Evolutionary conservation across 257 asterid genomes (phyloP), one percentile per base, ranked within the genome.

Genomic region (Gentiana macrophylla): DNA sequence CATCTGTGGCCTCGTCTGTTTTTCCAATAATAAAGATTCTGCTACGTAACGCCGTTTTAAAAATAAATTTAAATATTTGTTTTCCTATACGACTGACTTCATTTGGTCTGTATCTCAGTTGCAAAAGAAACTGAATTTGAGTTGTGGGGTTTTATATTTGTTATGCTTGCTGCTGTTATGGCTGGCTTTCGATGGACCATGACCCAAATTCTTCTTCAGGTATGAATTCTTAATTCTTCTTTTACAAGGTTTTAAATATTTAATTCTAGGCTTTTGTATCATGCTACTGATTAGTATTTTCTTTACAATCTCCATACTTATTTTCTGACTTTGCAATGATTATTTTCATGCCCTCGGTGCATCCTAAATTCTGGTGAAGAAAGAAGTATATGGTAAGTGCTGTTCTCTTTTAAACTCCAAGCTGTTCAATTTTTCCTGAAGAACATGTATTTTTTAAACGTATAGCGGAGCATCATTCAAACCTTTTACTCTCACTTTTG

Each of bases 141-240:
- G 57, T 77, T 92, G 75, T 92, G 94, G 99, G 99, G 99, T 53
- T 92, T 92, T 62, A 33, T 89, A 64, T 84, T 92, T 37, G 95
- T 92, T 57, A 92, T 84, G 92, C 91, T 92, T 67, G 99, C 99
- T 70, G 94, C 99, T 68, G 94, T 92, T 57, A 92, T 92, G 99
- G 80, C 99, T 32, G 99, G 99, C 47, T 92, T 92, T 63, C 87
- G 99, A 15, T 92, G 99, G 99, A 81, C 99, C 49, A 92, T 92
- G 99, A 88, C 99, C 45, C 99, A 92, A 66, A 92, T 92, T 70
- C 99, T 92, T 77, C 99, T 92, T 67, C 99, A 92, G 91, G 97
- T 88, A 72, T 62, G 73, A 41, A 43, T 49, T 36, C 67, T 47
- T 33, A 65, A 53, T 48, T 8, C 36, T 52, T 58, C 60, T 61